Conservation (phyloP, 129 eudicot species). For the Oenanthe sinensis region DNA sequence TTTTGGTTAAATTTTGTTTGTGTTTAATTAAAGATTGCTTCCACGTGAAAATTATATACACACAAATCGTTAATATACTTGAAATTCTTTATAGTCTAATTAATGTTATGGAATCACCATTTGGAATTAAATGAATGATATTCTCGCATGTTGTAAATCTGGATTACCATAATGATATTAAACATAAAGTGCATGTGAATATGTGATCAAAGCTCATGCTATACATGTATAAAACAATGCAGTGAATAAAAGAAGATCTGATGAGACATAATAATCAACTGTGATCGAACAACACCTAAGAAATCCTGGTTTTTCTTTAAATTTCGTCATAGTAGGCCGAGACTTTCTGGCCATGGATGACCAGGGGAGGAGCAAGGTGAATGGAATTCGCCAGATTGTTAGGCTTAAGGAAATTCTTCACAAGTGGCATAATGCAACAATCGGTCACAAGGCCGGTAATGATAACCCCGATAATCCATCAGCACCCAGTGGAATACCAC, state of each 20-base stretch:
- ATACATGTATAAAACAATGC: background rate
- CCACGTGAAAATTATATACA: background rate
- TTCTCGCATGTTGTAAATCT: background rate
- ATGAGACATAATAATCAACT: background rate
- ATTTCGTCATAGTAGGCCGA: background rate
- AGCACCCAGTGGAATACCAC: background rate
- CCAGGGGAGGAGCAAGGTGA: background rate
- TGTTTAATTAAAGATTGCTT: background rate
- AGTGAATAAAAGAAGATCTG: background rate
- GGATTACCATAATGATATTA: background rate
- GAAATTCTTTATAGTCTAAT: background rate
- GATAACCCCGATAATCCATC: background rate
- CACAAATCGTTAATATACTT: background rate
- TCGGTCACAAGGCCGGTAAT: background rate
- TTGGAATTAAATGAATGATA: background rate
- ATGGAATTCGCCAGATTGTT: background rate
- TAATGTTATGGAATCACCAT: background rate
- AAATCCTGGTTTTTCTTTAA: background rate
- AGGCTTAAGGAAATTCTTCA: slow-evolving; percentile 5
- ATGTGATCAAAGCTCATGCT: background rate
- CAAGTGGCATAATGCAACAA: slow-evolving; percentile 2
- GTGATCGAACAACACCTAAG: background rate
- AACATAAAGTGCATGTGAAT: background rate
- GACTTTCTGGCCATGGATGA: background rate
- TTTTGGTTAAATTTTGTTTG: background rate